Conservation (phyloP, 805 yeast genomes). For the Wickerhamomyces queroliae region DNA sequence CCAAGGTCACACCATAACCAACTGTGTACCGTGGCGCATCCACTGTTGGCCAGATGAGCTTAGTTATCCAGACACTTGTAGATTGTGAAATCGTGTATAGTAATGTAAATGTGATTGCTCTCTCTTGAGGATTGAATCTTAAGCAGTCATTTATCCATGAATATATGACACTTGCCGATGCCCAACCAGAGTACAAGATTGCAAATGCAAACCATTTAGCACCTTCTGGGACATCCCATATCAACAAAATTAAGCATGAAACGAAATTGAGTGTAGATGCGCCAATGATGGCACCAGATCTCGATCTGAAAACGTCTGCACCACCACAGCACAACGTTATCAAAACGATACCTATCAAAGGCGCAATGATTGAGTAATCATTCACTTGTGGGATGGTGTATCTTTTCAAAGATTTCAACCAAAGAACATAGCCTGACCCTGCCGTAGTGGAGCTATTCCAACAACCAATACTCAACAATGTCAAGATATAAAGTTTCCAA, state of each 20-base stretch:
- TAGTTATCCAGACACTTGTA: slow-evolving; percentile 45
- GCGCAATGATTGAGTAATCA: slow-evolving; percentile 44
- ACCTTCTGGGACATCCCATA: slow-evolving; percentile 47
- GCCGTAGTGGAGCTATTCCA: slow-evolving; percentile 53
- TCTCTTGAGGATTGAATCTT: slow-evolving; percentile 43
- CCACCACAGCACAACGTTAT: slow-evolving; percentile 13
- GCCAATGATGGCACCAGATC: slow-evolving; percentile 49
- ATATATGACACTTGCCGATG: slow-evolving; percentile 55
- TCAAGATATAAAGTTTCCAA: slow-evolving; percentile 51
- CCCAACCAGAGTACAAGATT: slow-evolving; percentile 52
- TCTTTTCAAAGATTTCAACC: slow-evolving; percentile 41
- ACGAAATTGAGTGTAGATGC: slow-evolving; percentile 48
- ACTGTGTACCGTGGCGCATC: slow-evolving; percentile 49
- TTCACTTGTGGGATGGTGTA: slow-evolving; percentile 34
- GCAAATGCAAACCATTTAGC: slow-evolving; percentile 59
- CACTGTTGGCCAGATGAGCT: slow-evolving; percentile 28
- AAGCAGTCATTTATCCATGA: slow-evolving; percentile 55
- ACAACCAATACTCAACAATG: slow-evolving; percentile 44
- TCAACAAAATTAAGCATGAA: slow-evolving; percentile 47
- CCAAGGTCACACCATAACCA: slow-evolving; percentile 41
- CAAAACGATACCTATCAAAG: slow-evolving; percentile 39
- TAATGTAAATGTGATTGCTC: slow-evolving; percentile 43
- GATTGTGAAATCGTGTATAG: slow-evolving; percentile 48
- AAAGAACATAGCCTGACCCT: slow-evolving; percentile 34
- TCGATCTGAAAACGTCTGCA: slow-evolving; percentile 45